A percentile compares a stretch with the other conserved stretches of the same genome.
Evolutionary conservation across 2,329 filamentous ascomycete genomes (phyloP).

Genomic region (Monosporascus ibericus): DNA sequence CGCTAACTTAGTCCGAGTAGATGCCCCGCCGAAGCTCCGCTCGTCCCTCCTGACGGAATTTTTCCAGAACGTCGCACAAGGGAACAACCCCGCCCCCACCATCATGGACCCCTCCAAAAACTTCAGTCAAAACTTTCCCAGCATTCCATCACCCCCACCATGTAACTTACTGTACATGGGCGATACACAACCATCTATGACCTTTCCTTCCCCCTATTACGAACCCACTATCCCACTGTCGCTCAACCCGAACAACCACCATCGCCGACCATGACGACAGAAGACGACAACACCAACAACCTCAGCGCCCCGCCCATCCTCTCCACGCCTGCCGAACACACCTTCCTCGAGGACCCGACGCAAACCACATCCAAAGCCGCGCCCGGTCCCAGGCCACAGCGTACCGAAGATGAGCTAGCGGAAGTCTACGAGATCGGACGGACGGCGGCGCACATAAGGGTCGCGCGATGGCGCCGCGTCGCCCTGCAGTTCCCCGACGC

Average conservation of each 20-base stretch:
- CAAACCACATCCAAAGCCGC: constrained; percentile 19
- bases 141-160: background rate
- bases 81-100: background rate
- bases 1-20: too few species aligned
- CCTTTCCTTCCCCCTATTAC: too few species aligned
- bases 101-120: background rate
- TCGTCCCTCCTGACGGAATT: background rate
- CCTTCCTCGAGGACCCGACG: constrained; percentile 46
- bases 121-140: background rate
- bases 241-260: background rate
- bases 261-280: constrained; percentile 29
- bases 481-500: constrained; percentile 94
- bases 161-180: background rate
- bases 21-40: too few species aligned
- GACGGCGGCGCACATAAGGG: constrained; percentile 70
- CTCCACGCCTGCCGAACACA: constrained; percentile 56
- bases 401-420: constrained; percentile 61
- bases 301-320: constrained; percentile 52
- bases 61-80: background rate
- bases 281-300: constrained; percentile 24
- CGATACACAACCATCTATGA: background rate
- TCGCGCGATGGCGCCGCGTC: constrained; percentile 66
- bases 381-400: constrained; percentile 23
- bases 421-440: constrained; percentile 79
- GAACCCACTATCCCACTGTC: background rate